Evolutionary conservation across 352 stramenopile species (phyloP), one percentile per base, ranked within the genome.

Genomic region (Globisporangium emineosum): DNA sequence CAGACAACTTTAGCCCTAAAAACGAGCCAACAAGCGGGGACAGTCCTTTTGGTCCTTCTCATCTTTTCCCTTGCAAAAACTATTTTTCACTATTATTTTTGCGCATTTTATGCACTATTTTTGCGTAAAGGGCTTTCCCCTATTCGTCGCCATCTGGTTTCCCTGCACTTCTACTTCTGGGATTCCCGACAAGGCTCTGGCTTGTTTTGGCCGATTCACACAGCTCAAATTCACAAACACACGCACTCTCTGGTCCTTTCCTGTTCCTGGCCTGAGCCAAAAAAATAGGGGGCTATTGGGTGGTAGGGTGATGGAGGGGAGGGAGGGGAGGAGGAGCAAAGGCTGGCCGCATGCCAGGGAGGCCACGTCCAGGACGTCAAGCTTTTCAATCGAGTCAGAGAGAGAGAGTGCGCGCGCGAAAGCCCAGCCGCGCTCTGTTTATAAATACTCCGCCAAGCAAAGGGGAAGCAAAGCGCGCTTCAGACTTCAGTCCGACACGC

Each of bases 351-450:
- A 55, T 55, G 49, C 35, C 35, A 43, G 35, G 35, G 21, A 13
- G 25, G 50, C 50, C 50, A 55, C 50, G 51, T 19, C 35, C 51
- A 12, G 51, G 19, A 57, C 51, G 19, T 57, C 51, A 57, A 42
- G 17, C 27, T 57, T 47, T 47, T 47, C 40, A 47, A 57, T 57
- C 51, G 51, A 57, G 51, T 57, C 51, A 57, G 51, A 40, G 51
- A 40, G 51, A 17, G 49, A 32, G 49, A 21, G 47, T 7, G 49
- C 10, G 23, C 23, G 42, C 15, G 19, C 19, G 19, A 51, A 37
- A 56, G 25, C 15, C 40, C 12, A 40, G 51, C 27, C 27, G 15
- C 29, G n/a, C 29, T 32, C 23, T 19, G 49, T 25, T 57, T 57
- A 57, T 42, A 40, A 57, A 57, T 57, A 57, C 51, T 5, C 51